These are phyloP conservation scores for Didymella sp. DNA, from an alignment of 2,329 filamentous ascomycete species.

Conservation along the genomic window DNA sequence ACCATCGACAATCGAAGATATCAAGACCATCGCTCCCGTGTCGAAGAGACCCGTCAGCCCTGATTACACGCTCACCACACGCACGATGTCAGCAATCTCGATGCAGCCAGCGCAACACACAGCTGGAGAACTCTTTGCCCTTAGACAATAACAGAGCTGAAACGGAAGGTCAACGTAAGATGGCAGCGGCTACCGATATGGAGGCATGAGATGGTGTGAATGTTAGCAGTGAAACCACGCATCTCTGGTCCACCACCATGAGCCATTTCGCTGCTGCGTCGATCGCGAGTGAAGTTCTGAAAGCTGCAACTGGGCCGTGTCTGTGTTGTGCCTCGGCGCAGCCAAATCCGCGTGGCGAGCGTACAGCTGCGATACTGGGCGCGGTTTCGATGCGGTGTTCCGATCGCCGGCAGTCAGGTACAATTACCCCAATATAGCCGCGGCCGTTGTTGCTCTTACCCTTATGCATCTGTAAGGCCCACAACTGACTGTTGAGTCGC, in stretches of 20 bases:
- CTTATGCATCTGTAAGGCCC: background rate
- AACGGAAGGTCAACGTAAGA: background rate
- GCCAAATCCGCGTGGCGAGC: background rate
- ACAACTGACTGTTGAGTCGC: background rate
- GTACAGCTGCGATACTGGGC: constrained; percentile 4
- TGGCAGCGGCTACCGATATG: background rate
- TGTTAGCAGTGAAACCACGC: background rate
- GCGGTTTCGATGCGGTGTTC: background rate
- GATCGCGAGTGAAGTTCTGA: background rate
- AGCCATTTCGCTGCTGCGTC: background rate
- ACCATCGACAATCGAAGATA: constrained; percentile 12
- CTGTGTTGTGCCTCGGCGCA: background rate
- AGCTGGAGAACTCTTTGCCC: background rate
- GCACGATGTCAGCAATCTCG: background rate
- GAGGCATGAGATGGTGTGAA: background rate
- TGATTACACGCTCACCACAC: background rate
- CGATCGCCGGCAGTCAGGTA: background rate
- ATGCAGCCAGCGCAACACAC: background rate
- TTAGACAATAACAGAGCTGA: background rate
- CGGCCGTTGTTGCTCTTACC: background rate
- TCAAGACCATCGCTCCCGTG: constrained; percentile 7
- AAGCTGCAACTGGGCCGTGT: background rate
- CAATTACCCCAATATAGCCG: background rate
- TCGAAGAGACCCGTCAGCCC: background rate
- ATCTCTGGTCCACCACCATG: background rate